Base-by-base conservation (phyloP, 441 rosid genomes). In the Syzygium malaccense region DNA sequence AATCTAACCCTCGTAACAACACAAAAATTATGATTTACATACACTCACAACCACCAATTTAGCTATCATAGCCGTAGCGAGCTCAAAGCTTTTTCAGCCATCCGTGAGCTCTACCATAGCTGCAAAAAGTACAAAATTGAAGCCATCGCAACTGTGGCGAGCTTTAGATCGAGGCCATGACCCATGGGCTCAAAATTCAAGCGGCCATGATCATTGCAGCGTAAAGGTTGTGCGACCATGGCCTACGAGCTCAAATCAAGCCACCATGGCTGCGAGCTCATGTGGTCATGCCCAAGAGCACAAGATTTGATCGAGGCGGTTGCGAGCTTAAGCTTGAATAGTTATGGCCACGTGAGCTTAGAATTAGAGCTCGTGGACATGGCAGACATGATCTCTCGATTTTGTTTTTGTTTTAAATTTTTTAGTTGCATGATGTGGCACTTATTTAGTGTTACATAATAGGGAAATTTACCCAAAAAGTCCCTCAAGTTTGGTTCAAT, bases 391-490 rank as follows among this genome's bases (percentile, higher is more conserved):
- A 37, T 71, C 4, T 37, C 8, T 37, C 49, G 37, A 37, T 71
- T 71, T 71, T 68, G 14, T 18, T 18, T 66, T 66, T 32, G 4
- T 9, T 56, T 3, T 20, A 20, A 5, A 19, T 2, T 3, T 19
- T 3, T 71, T 33, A 20, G 48, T 20, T 20, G 15, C 3, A 0
- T 20, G 80, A 4, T 11, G 5, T 11, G n/a, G 9, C 0, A 2
- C 9, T 23, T 20, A 37, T 71, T 20, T 23, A 23, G 26, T 6
- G 9, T 71, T 2, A 37, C 14, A 0, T 37, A 20, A 71, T 71
- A 20, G 7, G 48, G 48, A 45, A 45, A 45, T 7, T 45, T 7
- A 45, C 48, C 8, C 1, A 45, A 45, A 7, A 1, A 45, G 9
- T 45, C 48, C 9, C 0, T 45, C 2, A 45, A 45, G 9, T 45